These are phyloP conservation scores for Pugionium dolabratum DNA, from an alignment of 345 rosid species.

Conservation along the genomic window DNA sequence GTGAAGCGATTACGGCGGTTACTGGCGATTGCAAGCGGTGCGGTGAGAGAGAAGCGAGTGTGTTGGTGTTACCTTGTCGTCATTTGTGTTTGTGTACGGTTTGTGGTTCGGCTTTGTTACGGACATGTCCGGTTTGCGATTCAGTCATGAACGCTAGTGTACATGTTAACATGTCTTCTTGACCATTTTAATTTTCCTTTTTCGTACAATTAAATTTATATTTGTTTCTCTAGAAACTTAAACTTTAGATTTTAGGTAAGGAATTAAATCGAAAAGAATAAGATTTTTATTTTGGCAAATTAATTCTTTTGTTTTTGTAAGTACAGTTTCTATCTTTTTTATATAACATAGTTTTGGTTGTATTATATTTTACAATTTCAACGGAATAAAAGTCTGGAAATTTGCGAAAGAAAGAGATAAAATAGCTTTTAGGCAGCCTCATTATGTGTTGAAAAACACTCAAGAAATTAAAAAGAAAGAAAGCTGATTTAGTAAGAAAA, in stretches of 20 bases:
- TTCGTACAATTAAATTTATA: background rate
- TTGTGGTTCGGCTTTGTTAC: conserved; percentile 54
- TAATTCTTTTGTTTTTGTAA: background rate
- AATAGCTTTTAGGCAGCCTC: too few relatives aligned
- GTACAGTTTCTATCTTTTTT: background rate
- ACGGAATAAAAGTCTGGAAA: too few relatives aligned
- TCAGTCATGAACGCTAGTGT: conserved; percentile 52
- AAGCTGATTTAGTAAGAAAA: too few relatives aligned
- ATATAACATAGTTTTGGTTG: too few relatives aligned
- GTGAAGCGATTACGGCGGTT: conserved; percentile 12
- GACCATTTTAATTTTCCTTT: background rate
- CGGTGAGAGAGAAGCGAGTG: conserved; percentile 63
- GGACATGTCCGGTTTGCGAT: conserved; percentile 50
- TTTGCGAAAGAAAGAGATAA: too few relatives aligned
- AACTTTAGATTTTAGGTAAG: background rate
- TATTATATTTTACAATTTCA: too few relatives aligned
- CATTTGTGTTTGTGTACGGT: conserved; percentile 72
- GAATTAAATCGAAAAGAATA: background rate
- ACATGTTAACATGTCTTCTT: conserved; percentile 57
- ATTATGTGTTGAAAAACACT: too few relatives aligned
- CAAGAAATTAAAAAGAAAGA: too few relatives aligned
- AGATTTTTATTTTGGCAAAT: background rate
- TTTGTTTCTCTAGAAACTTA: background rate
- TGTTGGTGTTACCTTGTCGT: conserved; percentile 75
- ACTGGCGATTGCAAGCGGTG: conserved; percentile 49